These are phyloP conservation scores for Wickerhamiella azymoides DNA, from an alignment of 805 yeast genomes.

Conservation along the genomic window DNA sequence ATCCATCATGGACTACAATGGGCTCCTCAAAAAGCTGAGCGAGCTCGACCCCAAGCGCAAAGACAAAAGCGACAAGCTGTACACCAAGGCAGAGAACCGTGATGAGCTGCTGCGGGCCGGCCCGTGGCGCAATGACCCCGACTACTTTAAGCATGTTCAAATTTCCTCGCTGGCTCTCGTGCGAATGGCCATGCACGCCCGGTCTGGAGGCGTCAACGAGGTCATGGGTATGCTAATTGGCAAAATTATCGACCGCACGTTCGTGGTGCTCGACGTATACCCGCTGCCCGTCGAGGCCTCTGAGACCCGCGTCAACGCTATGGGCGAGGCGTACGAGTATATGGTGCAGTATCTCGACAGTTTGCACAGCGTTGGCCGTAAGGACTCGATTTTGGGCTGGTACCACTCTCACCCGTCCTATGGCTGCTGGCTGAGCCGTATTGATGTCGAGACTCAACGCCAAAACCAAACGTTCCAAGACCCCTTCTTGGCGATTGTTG, in stretches of 20 bases:
- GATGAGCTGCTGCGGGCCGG: conserved; percentile 3
- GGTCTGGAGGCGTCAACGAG: conserved; percentile 75
- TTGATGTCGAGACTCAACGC: conserved; percentile 88
- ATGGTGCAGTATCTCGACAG: conserved; percentile 72
- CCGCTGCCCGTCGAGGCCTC: conserved; percentile 92
- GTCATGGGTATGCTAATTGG: conserved; percentile 95
- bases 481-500: conserved; percentile 93
- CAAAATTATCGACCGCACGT: conserved; percentile 33
- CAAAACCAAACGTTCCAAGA: conserved; percentile 91
- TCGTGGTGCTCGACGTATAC: conserved; percentile 68
- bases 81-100: neutral
- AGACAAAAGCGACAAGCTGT: conserved; percentile 1
- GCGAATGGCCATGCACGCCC: conserved; percentile 79
- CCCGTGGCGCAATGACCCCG: conserved; percentile 8
- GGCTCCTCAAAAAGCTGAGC: conserved; percentile 3
- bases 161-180: conserved; percentile 73
- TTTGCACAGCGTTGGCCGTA: conserved; percentile 34
- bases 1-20: conserved; percentile 6
- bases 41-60: conserved; percentile 7
- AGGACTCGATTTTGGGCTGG: conserved; percentile 87
- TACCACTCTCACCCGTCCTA: conserved; percentile 95
- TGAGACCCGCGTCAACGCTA: conserved; percentile 90
- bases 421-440: conserved; percentile 91
- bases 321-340: conserved; percentile 84
- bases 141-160: conserved; percentile 34